phyloP scores from a whole-genome alignment of 2,329 filamentous ascomycete genomes.

The Colletotrichum noveboracense region DNA sequence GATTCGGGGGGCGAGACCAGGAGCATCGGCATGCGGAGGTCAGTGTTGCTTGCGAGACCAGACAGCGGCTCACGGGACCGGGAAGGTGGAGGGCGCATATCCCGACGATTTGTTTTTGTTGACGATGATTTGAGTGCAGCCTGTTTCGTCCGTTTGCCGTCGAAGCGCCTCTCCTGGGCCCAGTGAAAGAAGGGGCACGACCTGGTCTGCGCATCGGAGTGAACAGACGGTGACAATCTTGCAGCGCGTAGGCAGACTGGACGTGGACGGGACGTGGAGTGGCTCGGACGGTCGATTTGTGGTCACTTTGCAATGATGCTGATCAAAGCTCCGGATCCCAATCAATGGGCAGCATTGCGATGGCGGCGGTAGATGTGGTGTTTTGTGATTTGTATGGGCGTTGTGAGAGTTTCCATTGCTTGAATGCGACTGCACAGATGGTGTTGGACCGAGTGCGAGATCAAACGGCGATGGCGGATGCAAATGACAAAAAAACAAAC shows the following conservation, averaged over 20 bases:
- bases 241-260: not conserved
- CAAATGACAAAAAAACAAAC: not conserved
- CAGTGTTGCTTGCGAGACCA: not conserved
- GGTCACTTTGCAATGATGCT: not conserved
- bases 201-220: not conserved
- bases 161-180: not conserved
- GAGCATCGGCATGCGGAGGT: not conserved
- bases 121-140: not conserved
- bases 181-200: not conserved
- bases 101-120: not conserved
- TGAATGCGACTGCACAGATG: not conserved
- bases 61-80: not conserved
- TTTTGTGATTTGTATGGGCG: not conserved
- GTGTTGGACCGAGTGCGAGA: not conserved
- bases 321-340: not conserved
- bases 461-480: not conserved
- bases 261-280: not conserved
- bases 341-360: not conserved
- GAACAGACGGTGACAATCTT: conserved; percentile 12
- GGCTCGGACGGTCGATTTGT: not conserved
- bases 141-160: not conserved
- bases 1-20: not conserved
- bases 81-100: not conserved
- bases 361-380: not conserved
- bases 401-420: not conserved